phyloP scores from a whole-genome alignment of 176 grass and related monocot species.

The Aegilops bicornis region DNA sequence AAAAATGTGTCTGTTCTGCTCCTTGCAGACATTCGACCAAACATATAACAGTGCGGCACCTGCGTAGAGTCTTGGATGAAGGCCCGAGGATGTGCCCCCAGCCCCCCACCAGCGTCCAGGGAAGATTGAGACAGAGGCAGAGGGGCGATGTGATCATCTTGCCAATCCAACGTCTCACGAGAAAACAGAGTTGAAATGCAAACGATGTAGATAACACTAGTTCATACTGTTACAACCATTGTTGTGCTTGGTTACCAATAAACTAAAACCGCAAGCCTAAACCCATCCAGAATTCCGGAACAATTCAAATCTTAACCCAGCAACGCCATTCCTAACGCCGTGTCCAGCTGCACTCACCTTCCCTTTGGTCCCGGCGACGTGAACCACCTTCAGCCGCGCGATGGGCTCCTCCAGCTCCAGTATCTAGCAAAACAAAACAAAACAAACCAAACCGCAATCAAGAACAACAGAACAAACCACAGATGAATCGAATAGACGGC shows the following conservation, averaged over 20 bases:
- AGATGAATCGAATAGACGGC: not conserved
- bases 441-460: not conserved
- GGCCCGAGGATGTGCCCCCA: not conserved
- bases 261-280: not conserved
- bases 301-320: not conserved
- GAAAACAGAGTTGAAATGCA: not conserved
- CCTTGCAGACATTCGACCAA: not conserved
- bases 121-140: not conserved
- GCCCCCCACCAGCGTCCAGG: not conserved
- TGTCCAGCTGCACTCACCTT: slow-evolving; percentile 46
- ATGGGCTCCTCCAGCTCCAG: slow-evolving; percentile 78
- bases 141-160: not conserved
- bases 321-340: not conserved
- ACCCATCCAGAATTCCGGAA: not conserved
- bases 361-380: slow-evolving; percentile 93
- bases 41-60: not conserved
- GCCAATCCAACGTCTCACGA: not conserved
- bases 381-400: slow-evolving; percentile 68
- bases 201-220: not conserved
- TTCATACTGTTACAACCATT: not conserved
- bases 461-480: not conserved
- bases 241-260: not conserved
- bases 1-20: not conserved
- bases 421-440: slow-evolving; percentile 38
- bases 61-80: not conserved